Conservation (phyloP, 2,329 filamentous ascomycete genomes). For the Dryadomyces quercivorus region DNA sequence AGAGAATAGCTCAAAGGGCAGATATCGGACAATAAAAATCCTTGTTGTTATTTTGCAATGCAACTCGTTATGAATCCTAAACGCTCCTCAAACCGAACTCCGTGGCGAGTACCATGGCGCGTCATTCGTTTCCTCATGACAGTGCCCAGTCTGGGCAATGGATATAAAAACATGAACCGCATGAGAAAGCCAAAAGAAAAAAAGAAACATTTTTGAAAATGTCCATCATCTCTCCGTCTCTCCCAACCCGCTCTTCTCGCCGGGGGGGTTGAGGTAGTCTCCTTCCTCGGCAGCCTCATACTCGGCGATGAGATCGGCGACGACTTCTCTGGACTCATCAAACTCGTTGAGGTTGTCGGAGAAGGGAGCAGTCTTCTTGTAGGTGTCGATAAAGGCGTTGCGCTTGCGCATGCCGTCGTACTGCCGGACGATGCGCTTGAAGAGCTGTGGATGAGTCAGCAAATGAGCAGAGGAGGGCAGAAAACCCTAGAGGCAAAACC, state of each 20-base stretch:
- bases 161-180: neutral
- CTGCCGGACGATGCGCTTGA: constrained; percentile 84
- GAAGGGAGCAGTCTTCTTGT: constrained; percentile 93
- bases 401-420: constrained; percentile 93
- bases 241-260: constrained; percentile 37
- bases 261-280: constrained; percentile 69
- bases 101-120: neutral
- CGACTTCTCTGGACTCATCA: constrained; percentile 85
- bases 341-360: constrained; percentile 87
- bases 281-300: constrained; percentile 91
- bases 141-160: too few species aligned
- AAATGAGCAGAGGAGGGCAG: neutral
- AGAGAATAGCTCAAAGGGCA: neutral
- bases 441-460: constrained; percentile 40
- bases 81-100: neutral
- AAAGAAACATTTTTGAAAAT: neutral
- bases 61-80: neutral
- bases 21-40: neutral
- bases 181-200: neutral
- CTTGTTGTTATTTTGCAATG: neutral
- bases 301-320: constrained; percentile 80
- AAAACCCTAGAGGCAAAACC: too few species aligned
- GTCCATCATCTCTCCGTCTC: constrained; percentile 31
- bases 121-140: neutral
- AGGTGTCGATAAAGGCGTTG: constrained; percentile 91